These are phyloP conservation scores for Schwanniomyces vanrijiae DNA, from an alignment of 805 yeast species.

Conservation along the genomic window DNA sequence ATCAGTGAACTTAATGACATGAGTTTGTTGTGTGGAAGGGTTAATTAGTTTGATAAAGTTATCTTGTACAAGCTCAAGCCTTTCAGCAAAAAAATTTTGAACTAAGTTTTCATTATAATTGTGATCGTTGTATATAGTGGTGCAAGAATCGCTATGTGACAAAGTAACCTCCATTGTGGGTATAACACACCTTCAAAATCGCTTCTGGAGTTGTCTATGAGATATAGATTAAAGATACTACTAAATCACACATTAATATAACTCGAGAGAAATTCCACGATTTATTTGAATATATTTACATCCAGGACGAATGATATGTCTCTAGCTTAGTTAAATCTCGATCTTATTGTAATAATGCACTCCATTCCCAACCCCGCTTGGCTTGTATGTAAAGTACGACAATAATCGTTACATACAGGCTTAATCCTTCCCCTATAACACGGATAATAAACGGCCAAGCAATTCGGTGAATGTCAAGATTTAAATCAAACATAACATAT, in stretches of 20 bases:
- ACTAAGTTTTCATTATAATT: constrained; percentile 9
- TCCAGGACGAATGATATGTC: background rate
- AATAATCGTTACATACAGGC: background rate
- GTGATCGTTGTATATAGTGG: constrained; percentile 10
- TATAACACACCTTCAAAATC: background rate
- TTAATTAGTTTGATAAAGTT: constrained; percentile 5
- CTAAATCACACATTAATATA: background rate
- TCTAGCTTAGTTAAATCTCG: background rate
- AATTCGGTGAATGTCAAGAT: no score
- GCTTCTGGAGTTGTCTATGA: no score
- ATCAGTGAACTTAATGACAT: constrained; percentile 12
- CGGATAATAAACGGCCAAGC: background rate
- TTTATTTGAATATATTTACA: background rate
- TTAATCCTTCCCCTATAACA: background rate
- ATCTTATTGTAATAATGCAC: background rate
- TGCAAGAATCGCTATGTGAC: constrained; percentile 20
- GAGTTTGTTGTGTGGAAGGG: background rate
- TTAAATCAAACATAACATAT: no score
- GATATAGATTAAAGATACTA: no score
- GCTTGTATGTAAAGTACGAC: background rate
- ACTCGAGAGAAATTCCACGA: background rate
- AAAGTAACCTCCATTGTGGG: background rate
- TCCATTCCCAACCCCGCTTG: constrained; percentile 1
- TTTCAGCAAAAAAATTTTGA: constrained; percentile 7
- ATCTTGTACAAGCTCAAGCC: constrained; percentile 11